Evolutionary conservation across 2,329 filamentous ascomycete species (phyloP), one percentile per base, ranked within the genome.

Genomic region (Penicillium crustosum): DNA sequence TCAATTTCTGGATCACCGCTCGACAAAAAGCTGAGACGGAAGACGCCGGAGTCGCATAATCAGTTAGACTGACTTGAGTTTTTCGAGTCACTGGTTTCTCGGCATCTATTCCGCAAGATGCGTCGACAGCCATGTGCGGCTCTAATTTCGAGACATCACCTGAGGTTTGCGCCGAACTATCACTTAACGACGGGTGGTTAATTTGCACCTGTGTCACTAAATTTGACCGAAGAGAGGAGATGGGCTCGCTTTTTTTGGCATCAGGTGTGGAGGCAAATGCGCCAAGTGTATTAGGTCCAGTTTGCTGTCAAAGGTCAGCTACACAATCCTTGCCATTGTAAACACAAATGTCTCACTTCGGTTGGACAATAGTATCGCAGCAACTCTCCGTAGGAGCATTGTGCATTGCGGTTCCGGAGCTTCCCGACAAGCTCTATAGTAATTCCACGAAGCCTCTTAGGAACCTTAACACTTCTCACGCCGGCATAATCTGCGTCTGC

Each of bases 11-110:
- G 31, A 97, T 70, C 0, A 88, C 87, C 3, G 91, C 89, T 68
- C 89, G 89, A 71, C 92, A 96, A 69, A 96, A 97, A 0, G 90
- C 88, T 4, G 93, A 96, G 2, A 97, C 89, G 48, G 86, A 82
- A 1, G 86, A 77, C 3, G 78, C 63, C 0, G 89, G 83, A 17
- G 86, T 91, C 1, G 92, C 88, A 64, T 90, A 77, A 21, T 89
- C 83, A 35, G 86, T 85, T 44, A 94, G 77, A 13, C 79, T 78
- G 48, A 56, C 43, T 70, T 70, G 52, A 60, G 64, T 13, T 54
- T 62, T 47, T 29, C 56, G 41, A 41, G 47, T 27, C 27, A 47
- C 45, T 19, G 44, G 38, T 27, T 9, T 36, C 59, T 48, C 25
- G 53, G 59, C 54, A 57, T 57, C 31, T 27, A 53, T 35, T 54